phyloP scores from a whole-genome alignment of 2,329 filamentous ascomycete genomes.

The Macrophomina phaseolina region DNA sequence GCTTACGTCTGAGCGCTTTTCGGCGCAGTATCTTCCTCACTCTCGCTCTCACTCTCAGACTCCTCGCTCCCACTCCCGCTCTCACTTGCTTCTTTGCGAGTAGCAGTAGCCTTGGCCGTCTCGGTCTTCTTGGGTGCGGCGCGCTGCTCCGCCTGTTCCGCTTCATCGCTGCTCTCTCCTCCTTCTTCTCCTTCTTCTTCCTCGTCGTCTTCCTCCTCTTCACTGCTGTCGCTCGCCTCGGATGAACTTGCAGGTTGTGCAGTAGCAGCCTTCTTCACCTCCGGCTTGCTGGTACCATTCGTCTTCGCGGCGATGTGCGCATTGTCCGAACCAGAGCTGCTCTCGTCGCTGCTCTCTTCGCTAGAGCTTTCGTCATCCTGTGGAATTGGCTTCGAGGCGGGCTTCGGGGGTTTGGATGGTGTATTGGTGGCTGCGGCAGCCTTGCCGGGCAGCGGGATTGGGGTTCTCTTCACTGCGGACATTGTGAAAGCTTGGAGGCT shows the following conservation, averaged over 20 bases:
- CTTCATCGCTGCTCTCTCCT: constrained; percentile 22
- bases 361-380: constrained; percentile 40
- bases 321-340: constrained; percentile 40
- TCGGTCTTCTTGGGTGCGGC: constrained; percentile 9
- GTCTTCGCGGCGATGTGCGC: constrained; percentile 38
- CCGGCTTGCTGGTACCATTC: constrained; percentile 33
- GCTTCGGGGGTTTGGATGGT: constrained; percentile 36
- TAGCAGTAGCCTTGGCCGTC: neutral
- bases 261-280: constrained; percentile 32
- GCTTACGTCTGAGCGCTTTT: constrained; percentile 29
- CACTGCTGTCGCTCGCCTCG: constrained; percentile 2
- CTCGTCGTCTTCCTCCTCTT: constrained; percentile 14
- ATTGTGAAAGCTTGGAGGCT: constrained; percentile 36
- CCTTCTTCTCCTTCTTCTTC: constrained; percentile 16
- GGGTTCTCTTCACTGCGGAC: constrained; percentile 43
- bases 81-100: constrained; percentile 3
- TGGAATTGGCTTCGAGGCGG: constrained; percentile 32
- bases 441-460: constrained; percentile 41
- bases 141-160: constrained; percentile 11
- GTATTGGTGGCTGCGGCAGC: constrained; percentile 21
- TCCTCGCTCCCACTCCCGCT: constrained; percentile 17
- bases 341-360: constrained; percentile 35
- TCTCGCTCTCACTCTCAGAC: constrained; percentile 42
- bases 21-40: constrained; percentile 32
- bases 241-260: constrained; percentile 31